Evolutionary conservation across 257 asterid species (phyloP), one percentile per base, ranked within the genome.

Genomic region (Oldenlandia corymbosa): DNA sequence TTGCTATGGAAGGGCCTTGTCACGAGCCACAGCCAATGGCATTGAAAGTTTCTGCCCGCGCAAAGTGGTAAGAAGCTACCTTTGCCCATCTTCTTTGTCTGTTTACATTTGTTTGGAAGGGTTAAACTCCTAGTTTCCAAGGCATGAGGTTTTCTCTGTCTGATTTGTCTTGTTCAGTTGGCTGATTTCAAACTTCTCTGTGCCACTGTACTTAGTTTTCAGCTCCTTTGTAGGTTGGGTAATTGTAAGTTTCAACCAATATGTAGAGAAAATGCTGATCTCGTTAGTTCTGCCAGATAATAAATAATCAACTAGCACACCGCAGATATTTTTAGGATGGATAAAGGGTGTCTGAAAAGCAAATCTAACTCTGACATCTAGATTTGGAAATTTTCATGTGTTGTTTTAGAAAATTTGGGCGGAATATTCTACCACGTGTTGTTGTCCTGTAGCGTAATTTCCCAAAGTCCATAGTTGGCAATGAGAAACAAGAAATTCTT

Each of bases 1-100:
- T 77, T 53, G 95, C 81, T 31, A 83, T 77, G 55, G 73, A 84
- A 66, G 95, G 93, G 23, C 76, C 87, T 62, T 89, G 89, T 30
- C 68, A 63, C 66, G 76, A 31, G 49, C 73, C 83, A 7, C 93
- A 73, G 63, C 95, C 94, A 11, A 78, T 70, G 75, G 75, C 89
- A 12, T 78, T 84, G 48, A 81, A 81, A 30, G 20, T 80, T 41
- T 84, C 90, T 4, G 89, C 94, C 58, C 82, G 86, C 2, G 73
- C 95, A 6, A 83, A 83, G 50, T 84, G 96, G 96, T 88, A 84
- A 48, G 5, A 34, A n/a, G 2, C n/a, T n/a, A 24, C 5, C 36
- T 52, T 41, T 28, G 5, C 55, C 24, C 26, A 53, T 28, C 21
- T 49, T 14, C 5, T 45, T 42, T 37, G 12, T 27, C 36, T 6